Percentiles rank a stretch among this genome's conserved stretches.
These are phyloP conservation scores for Leccinum aurantiacum DNA, from an alignment of 768 basidiomycete species.

Conservation along the genomic window DNA sequence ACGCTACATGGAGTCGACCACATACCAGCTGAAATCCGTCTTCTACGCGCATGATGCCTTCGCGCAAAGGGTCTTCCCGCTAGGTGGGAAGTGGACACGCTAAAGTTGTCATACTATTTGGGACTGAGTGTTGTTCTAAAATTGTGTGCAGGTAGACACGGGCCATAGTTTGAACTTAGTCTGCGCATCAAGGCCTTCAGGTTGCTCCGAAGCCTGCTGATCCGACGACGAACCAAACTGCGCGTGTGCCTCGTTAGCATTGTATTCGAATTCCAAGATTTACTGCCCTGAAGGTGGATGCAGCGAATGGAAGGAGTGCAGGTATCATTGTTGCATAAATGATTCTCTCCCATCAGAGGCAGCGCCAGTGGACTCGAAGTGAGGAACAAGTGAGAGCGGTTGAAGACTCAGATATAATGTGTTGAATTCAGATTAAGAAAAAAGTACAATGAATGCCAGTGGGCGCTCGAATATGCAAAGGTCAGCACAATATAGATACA, in stretches of 20 bases:
- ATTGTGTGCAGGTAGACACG: neutral
- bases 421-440: neutral
- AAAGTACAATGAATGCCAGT: neutral
- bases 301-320: too few species aligned
- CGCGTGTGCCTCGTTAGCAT: too few species aligned
- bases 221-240: neutral
- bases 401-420: neutral
- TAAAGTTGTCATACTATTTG: neutral
- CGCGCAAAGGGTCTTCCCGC: neutral
- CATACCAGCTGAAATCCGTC: constrained; percentile 64
- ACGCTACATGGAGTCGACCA: neutral
- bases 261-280: neutral
- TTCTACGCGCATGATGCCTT: constrained; percentile 55
- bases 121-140: neutral
- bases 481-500: constrained; percentile 20
- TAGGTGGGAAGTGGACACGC: neutral
- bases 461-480: neutral
- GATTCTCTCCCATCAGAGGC: too few species aligned
- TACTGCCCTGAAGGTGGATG: too few species aligned
- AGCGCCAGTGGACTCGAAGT: neutral
- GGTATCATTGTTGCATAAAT: too few species aligned
- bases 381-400: neutral
- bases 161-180: too few species aligned
- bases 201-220: neutral
- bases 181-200: too few species aligned